Percentiles rank a stretch among this genome's conserved stretches.
Evolutionary conservation across 2,329 filamentous ascomycete species (phyloP).

Genomic region (Penicillium sp.): DNA sequence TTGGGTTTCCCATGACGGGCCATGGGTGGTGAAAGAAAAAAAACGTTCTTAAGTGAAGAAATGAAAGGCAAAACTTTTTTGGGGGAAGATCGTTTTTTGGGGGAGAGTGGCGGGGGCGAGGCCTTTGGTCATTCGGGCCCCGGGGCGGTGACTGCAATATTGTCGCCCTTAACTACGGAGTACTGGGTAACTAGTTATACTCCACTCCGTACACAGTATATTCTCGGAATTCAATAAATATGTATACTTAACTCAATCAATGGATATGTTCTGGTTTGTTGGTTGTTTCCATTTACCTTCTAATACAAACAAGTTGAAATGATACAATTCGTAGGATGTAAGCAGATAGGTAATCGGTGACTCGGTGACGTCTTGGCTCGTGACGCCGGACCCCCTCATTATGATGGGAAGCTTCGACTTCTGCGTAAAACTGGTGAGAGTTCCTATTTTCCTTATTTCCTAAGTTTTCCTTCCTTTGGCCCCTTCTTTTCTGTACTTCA

Average conservation of each 20-base stretch:
- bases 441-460: not conserved
- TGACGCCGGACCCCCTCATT: constrained; percentile 6
- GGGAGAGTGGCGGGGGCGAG: constrained; percentile 8
- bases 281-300: too few relatives aligned
- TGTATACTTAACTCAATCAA: too few relatives aligned
- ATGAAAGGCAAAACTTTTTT: not conserved
- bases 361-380: constrained; percentile 11
- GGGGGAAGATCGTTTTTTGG: not conserved
- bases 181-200: too few relatives aligned
- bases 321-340: too few relatives aligned
- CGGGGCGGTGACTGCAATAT: too few relatives aligned
- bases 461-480: not conserved
- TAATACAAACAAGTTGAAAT: too few relatives aligned
- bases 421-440: too few relatives aligned
- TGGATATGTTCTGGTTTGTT: too few relatives aligned
- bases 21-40: constrained; percentile 12
- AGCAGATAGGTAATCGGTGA: too few relatives aligned
- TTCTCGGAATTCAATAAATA: too few relatives aligned
- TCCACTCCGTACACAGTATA: too few relatives aligned
- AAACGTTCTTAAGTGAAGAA: not conserved
- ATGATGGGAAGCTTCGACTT: not conserved
- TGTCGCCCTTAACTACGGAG: too few relatives aligned
- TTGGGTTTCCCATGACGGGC: constrained; percentile 27
- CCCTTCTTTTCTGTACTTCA: not conserved
- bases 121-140: not conserved